phyloP scores from a whole-genome alignment of 352 stramenopile genomes.

The Thalassiosira mediterranea region DNA sequence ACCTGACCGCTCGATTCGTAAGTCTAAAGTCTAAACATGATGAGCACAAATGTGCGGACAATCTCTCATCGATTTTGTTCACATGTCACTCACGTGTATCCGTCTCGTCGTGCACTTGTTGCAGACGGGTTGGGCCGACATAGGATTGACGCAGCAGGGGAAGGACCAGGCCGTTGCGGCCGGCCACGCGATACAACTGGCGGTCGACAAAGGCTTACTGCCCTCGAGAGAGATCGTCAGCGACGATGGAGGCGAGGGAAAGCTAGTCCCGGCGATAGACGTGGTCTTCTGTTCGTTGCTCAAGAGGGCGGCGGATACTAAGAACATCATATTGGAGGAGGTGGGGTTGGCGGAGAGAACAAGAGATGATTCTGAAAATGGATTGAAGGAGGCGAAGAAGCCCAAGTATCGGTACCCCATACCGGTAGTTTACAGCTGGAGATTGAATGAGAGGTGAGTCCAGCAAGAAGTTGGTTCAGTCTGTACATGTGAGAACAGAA shows the following conservation, averaged over 20 bases:
- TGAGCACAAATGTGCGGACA: too few relatives aligned
- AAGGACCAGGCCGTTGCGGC: conserved; percentile 44
- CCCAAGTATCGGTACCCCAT: conserved; percentile 42
- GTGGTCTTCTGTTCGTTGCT: conserved; percentile 42
- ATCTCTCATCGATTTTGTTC: too few relatives aligned
- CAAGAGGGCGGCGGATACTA: conserved; percentile 40
- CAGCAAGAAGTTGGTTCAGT: too few relatives aligned
- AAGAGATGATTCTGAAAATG: too few relatives aligned
- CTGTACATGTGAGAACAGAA: too few relatives aligned
- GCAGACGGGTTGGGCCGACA: conserved; percentile 50
- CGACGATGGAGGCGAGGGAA: not conserved
- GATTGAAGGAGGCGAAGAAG: not conserved
- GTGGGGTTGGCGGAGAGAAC: conserved; percentile 24
- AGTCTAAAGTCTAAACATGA: too few relatives aligned
- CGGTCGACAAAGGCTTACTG: conserved; percentile 22
- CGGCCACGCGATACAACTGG: conserved; percentile 30
- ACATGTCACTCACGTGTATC: too few relatives aligned
- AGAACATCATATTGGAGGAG: conserved; percentile 48
- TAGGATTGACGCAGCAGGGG: conserved; percentile 44
- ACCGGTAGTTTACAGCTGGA: conserved; percentile 75
- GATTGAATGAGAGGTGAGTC: conserved; percentile 89
- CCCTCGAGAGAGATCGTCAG: conserved; percentile 10
- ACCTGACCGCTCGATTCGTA: too few relatives aligned
- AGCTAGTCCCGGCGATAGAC: conserved; percentile 33
- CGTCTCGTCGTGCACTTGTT: not conserved